Evolutionary conservation across 1,139 yeast genomes (phyloP).

Genomic region (Candida sanyaensis): DNA sequence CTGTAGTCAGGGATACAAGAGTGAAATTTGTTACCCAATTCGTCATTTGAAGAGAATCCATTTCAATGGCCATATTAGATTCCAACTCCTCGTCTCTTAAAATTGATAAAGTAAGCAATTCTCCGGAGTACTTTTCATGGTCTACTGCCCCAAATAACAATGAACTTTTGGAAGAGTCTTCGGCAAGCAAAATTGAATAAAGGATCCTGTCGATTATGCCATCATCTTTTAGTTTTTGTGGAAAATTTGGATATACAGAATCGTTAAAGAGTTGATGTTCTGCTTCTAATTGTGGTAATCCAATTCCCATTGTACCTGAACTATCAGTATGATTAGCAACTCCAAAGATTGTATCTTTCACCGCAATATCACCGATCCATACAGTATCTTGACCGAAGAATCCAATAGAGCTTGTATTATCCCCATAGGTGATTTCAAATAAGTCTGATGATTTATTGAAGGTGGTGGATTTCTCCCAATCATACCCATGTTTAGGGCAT

Average conservation of each 20-base stretch:
- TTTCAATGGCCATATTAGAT: too few relatives aligned
- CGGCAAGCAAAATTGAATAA: constrained; percentile 55
- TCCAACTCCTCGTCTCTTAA: too few relatives aligned
- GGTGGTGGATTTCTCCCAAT: constrained; percentile 9
- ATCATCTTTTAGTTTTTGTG: constrained; percentile 24
- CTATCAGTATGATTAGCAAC: constrained; percentile 43
- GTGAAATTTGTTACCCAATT: too few relatives aligned
- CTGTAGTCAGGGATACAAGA: too few relatives aligned
- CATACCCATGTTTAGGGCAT: constrained; percentile 14
- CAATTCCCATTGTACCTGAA: constrained; percentile 52
- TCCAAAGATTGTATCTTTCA: constrained; percentile 49
- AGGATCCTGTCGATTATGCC: constrained; percentile 54
- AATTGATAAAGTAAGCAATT: constrained; percentile 24
- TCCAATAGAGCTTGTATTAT: constrained; percentile 37
- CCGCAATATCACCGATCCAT: constrained; percentile 17
- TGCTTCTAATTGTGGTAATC: constrained; percentile 11
- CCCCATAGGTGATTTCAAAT: constrained; percentile 41
- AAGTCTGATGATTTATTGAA: constrained; percentile 1
- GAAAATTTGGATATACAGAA: constrained; percentile 23
- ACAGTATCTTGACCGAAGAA: constrained; percentile 66
- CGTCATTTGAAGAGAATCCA: too few relatives aligned
- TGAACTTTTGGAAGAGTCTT: constrained; percentile 33
- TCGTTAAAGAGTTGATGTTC: too few relatives aligned
- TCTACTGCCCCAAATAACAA: constrained; percentile 63
- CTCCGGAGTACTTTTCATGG: constrained; percentile 49